A percentile compares a stretch with the other conserved stretches of the same genome.
phyloP scores from a whole-genome alignment of 352 stramenopile species.

The Phytophthora cryptogea region DNA sequence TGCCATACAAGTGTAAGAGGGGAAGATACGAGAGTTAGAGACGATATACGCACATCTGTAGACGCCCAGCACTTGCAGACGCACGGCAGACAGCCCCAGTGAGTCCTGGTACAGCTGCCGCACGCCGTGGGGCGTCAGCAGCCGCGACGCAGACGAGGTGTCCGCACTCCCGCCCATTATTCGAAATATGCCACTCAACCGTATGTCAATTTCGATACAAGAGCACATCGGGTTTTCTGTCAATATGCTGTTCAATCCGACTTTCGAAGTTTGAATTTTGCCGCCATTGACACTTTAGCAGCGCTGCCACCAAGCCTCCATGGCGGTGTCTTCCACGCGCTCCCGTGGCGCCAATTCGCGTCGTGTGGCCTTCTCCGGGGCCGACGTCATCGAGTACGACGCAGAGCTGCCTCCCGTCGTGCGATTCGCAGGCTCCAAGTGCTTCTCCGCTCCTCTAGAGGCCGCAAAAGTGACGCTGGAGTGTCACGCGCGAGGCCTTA shows the following conservation, averaged over 20 bases:
- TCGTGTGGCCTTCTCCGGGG: conserved; percentile 56
- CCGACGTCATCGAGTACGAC: conserved; percentile 68
- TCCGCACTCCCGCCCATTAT: conserved; percentile 1
- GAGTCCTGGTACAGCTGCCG: conserved; percentile 30
- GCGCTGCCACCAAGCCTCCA: neutral
- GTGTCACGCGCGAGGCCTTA: conserved; percentile 44
- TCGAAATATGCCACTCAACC: conserved; percentile 5
- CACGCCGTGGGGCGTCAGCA: conserved; percentile 47
- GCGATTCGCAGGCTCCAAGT: neutral
- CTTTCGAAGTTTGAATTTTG: conserved; percentile 7
- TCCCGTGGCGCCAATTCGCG: neutral
- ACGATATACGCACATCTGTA: conserved; percentile 50
- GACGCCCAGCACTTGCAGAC: conserved; percentile 59
- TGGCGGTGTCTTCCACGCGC: neutral
- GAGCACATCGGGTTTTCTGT: neutral
- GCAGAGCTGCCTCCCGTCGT: conserved; percentile 50
- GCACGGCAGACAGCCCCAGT: conserved; percentile 2
- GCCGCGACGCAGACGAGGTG: neutral
- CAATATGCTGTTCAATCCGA: neutral
- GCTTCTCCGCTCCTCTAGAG: neutral
- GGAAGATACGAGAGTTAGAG: no score
- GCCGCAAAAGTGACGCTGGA: conserved; percentile 34
- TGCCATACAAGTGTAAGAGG: neutral
- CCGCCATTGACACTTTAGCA: neutral
- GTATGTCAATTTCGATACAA: neutral